A percentile compares a stretch with the other conserved stretches of the same genome.
phyloP scores from a whole-genome alignment of 345 rosid species.

The Sonneratia alba region DNA sequence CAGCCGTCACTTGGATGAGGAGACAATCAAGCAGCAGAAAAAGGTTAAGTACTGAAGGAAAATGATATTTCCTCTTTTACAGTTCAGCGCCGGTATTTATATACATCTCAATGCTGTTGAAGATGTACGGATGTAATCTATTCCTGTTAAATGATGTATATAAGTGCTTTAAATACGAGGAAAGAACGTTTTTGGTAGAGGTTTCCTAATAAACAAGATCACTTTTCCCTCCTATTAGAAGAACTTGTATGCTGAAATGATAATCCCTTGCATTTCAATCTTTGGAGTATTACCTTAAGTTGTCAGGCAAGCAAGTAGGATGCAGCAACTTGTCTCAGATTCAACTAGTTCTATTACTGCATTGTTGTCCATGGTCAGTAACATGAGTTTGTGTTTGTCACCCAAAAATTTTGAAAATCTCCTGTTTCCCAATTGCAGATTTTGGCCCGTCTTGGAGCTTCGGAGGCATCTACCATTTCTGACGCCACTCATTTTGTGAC shows the following conservation, averaged over 20 bases:
- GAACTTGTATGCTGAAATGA: neutral
- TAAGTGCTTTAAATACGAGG: neutral
- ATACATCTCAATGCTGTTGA: neutral
- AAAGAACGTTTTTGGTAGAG: neutral
- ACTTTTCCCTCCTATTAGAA: neutral
- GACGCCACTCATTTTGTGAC: conserved; percentile 78
- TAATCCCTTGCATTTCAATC: neutral
- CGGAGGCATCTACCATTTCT: conserved; percentile 46
- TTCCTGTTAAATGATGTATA: neutral
- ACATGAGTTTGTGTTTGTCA: neutral
- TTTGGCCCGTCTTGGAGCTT: conserved; percentile 51
- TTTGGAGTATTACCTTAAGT: neutral
- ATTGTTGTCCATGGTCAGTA: neutral
- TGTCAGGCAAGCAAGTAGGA: neutral
- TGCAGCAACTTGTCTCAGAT: neutral
- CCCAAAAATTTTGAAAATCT: neutral
- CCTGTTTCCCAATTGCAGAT: conserved; percentile 35
- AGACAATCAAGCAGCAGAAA: conserved; percentile 59
- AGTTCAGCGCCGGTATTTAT: neutral
- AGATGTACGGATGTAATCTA: neutral
- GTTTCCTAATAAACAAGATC: neutral
- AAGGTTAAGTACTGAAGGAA: conserved; percentile 39
- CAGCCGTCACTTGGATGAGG: conserved; percentile 86
- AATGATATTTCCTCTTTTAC: neutral
- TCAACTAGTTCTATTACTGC: neutral